Base-by-base conservation (phyloP, 2,329 filamentous ascomycete species). In the Pyrenophora graminea region DNA sequence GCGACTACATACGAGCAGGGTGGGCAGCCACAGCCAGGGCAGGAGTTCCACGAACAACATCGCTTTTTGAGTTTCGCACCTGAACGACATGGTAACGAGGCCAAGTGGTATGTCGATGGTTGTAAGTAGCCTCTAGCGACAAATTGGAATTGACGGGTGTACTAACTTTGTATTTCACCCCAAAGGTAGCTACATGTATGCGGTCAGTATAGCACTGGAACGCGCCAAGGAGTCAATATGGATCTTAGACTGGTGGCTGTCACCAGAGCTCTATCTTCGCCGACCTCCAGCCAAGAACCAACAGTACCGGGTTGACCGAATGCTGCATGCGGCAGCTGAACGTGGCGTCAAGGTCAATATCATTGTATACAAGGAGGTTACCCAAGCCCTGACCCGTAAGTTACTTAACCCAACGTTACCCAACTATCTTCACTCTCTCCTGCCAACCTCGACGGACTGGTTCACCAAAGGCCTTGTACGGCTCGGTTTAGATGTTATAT, bases 231-330 rank as follows among this genome's bases (percentile, higher is more conserved):
- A 93, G 62, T 88, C 83, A 36, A 88, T 96, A 62, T 92, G 88
- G 82, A 95, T 96, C 58, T 77, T 96, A 37, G 90, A 93, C 69
- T 94, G 80, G 91, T 96, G 91, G 91, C 74, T 96, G 58, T 91
- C 87, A 48, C 91, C 92, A 1, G 92, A 96, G 74, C 78, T 97
- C 23, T 96, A 94, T 69, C 81, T 97, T 30, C 85, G 91, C 60
- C 84, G 91, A 19, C 91, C 92, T 2, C 91, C 91, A 7, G 84
- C 89, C 17, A 82, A 84, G 68, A 91, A 95, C 73, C 87, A 95
- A 71, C 80, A 88, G 62, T 96, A 95, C 70, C 86, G 91, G 5
- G 77, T 96, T 33, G 91, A 96, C 73, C 83, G 85, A 42, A 86
- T 96, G 85, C 82, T 96, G 40, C 82, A 88, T 63, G 86, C 86